Conservation (phyloP, 176 grass and related monocot species). For the Echinochloa phyllopogon region DNA sequence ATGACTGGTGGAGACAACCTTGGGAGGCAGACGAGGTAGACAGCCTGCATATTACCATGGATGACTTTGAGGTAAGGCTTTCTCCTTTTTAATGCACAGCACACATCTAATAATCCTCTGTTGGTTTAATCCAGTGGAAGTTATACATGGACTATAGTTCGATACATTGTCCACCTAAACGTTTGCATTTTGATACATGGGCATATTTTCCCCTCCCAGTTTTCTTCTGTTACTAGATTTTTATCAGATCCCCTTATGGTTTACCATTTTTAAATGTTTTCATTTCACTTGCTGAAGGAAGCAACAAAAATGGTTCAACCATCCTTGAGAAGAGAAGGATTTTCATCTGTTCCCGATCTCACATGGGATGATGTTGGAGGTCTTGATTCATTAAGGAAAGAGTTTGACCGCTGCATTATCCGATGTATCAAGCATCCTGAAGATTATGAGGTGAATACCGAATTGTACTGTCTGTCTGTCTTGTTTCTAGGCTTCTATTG, state of each 20-base stretch:
- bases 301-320: slow-evolving; percentile 92
- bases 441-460: slow-evolving; percentile 67
- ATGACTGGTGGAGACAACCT: slow-evolving; percentile 91
- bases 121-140: neutral
- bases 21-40: slow-evolving; percentile 74
- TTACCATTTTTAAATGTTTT: slow-evolving; percentile 13
- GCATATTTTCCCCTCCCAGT: neutral
- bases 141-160: neutral
- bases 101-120: neutral
- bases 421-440: slow-evolving; percentile 85
- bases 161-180: neutral
- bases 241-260: neutral
- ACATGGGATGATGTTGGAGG: slow-evolving; percentile 98
- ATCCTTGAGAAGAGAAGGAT: slow-evolving; percentile 98
- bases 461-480: slow-evolving; percentile 26
- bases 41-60: slow-evolving; percentile 76
- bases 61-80: slow-evolving; percentile 79
- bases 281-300: slow-evolving; percentile 54
- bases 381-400: slow-evolving; percentile 73
- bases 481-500: neutral
- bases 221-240: slow-evolving; percentile 3
- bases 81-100: slow-evolving; percentile 14
- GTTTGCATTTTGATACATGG: slow-evolving; percentile 1
- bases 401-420: slow-evolving; percentile 85
- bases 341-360: slow-evolving; percentile 94